phyloP scores from a whole-genome alignment of 306 rosid species.

The Trifolium dubium region DNA sequence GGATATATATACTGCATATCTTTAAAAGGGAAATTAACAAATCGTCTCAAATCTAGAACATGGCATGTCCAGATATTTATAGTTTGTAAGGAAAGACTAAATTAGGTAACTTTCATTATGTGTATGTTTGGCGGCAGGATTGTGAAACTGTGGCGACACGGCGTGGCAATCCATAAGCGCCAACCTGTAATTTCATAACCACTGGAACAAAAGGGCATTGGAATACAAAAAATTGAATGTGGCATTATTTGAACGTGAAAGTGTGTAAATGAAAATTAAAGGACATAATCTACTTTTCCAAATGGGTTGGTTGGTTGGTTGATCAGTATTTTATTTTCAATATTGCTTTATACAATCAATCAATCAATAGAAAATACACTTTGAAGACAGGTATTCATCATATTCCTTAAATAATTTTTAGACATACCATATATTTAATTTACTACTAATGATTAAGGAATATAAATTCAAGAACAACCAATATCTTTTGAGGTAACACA shows the following conservation, averaged over 20 bases:
- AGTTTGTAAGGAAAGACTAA: slow-evolving; percentile 20
- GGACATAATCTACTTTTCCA: neutral
- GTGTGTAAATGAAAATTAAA: slow-evolving; percentile 26
- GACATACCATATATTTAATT: neutral
- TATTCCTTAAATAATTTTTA: neutral
- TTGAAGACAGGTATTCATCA: slow-evolving; percentile 6
- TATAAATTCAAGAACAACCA: slow-evolving; percentile 14
- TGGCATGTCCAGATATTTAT: neutral
- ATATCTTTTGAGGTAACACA: neutral
- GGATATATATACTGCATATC: slow-evolving; percentile 7
- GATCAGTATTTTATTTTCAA: neutral
- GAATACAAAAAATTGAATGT: neutral
- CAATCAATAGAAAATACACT: slow-evolving; percentile 7
- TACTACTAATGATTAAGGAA: slow-evolving; percentile 4
- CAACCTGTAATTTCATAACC: neutral
- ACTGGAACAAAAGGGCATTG: neutral
- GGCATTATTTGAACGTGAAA: neutral
- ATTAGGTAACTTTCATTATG: neutral
- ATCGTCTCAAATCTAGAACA: slow-evolving; percentile 18
- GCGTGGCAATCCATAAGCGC: neutral
- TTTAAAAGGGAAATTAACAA: slow-evolving; percentile 18
- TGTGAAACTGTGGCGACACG: neutral
- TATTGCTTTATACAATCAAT: neutral
- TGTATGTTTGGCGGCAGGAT: neutral
- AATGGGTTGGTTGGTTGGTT: neutral